These are phyloP conservation scores for Naganishia antarctica DNA, from an alignment of 768 basidiomycete genomes.

Conservation along the genomic window DNA sequence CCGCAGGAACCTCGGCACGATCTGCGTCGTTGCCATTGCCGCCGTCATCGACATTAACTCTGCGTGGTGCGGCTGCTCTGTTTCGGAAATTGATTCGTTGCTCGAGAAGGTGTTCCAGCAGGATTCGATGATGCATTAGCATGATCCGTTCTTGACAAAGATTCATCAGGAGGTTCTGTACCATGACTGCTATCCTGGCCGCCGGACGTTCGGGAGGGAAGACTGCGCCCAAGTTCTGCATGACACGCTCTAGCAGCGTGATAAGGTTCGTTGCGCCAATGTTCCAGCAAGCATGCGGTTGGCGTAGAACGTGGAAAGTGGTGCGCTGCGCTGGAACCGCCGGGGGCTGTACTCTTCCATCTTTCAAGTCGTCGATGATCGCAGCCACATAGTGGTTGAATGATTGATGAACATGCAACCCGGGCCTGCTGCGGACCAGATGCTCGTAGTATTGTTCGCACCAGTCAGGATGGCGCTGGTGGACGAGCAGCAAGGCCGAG, in stretches of 20 bases:
- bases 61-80: not conserved
- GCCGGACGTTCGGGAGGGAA: not conserved
- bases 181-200: not conserved
- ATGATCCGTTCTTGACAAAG: constrained; percentile 4
- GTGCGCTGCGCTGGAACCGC: not conserved
- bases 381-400: not conserved
- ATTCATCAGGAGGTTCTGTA: not conserved
- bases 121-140: not conserved
- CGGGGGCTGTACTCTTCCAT: not conserved
- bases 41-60: not conserved
- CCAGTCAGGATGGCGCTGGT: constrained; percentile 6
- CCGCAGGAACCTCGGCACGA: not conserved
- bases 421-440: not conserved
- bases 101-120: not conserved
- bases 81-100: not conserved
- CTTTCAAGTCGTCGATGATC: not conserved
- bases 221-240: not conserved
- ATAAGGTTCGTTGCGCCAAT: not conserved
- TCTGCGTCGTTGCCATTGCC: not conserved
- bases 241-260: constrained; percentile 3
- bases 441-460: not conserved
- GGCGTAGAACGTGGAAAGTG: not conserved
- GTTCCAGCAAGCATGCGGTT: constrained; percentile 8
- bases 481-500: not conserved
- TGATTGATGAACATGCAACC: not conserved